Evolutionary conservation across 345 rosid species (phyloP).

Genomic region (Adansonia digitata): DNA sequence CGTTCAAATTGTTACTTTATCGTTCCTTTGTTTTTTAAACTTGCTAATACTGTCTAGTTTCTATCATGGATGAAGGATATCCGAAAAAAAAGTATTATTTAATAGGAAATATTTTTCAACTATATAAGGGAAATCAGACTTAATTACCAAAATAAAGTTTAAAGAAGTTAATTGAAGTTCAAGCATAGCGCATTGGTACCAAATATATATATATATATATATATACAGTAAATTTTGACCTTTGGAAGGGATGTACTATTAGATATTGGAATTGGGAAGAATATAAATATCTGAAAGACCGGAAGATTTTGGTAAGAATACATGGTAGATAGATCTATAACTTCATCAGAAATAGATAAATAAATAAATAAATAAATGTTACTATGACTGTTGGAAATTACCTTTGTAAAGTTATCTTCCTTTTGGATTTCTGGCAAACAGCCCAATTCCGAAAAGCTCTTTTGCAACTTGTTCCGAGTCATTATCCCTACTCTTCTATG

Average conservation of each 20-base stretch:
- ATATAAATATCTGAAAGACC: neutral
- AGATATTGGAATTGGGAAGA: neutral
- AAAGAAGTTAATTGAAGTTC: neutral
- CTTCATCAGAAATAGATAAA: neutral
- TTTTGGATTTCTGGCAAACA: neutral
- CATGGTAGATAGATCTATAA: neutral
- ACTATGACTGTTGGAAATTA: neutral
- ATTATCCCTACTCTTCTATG: neutral
- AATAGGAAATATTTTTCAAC: too few species aligned
- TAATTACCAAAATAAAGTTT: neutral
- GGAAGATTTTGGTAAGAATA: neutral
- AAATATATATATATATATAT: too few species aligned
- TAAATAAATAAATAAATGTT: neutral
- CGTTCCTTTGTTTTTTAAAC: too few species aligned
- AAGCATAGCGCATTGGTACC: neutral
- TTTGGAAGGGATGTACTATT: neutral
- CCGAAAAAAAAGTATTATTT: too few species aligned
- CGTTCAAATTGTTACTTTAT: too few species aligned
- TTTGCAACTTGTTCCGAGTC: neutral
- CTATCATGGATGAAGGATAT: too few species aligned
- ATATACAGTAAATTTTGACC: neutral
- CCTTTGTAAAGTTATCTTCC: neutral
- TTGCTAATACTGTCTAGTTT: too few species aligned
- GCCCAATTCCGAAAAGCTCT: neutral
- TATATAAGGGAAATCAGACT: too few species aligned